Percentiles rank a stretch among this genome's conserved stretches.
These are phyloP conservation scores for Zasmidium angulare DNA, from an alignment of 2,329 filamentous ascomycete genomes.

Conservation along the genomic window DNA sequence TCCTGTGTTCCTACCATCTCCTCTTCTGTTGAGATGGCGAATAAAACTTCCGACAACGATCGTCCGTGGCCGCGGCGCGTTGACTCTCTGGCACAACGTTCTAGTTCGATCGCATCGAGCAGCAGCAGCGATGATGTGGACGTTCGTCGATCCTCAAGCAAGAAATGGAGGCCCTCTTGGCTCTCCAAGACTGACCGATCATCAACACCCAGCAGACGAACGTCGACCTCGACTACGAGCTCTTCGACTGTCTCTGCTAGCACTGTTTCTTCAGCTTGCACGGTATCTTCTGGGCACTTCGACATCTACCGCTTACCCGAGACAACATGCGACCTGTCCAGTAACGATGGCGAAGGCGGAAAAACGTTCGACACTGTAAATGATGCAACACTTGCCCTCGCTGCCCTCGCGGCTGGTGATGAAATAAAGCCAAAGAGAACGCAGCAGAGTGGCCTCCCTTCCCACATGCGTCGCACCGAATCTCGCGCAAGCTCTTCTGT, in stretches of 20 bases:
- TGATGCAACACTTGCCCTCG: background rate
- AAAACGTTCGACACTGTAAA: background rate
- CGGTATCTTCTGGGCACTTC: background rate
- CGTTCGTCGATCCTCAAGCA: background rate
- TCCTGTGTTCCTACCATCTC: no score
- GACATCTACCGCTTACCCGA: background rate
- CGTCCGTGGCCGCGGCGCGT: background rate
- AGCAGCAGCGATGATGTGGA: background rate
- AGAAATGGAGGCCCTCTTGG: conserved; percentile 7
- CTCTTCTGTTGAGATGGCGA: no score
- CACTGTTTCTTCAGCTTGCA: background rate
- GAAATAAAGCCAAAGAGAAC: background rate
- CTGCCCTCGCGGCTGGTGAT: background rate
- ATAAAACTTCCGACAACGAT: background rate
- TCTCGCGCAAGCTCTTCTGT: background rate
- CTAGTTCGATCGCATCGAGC: background rate
- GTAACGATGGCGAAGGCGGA: background rate
- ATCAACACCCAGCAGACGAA: conserved; percentile 3
- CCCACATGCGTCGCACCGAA: background rate
- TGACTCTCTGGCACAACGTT: background rate
- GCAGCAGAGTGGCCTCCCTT: background rate
- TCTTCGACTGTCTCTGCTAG: conserved; percentile 2
- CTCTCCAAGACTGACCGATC: background rate
- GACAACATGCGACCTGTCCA: background rate
- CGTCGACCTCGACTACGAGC: conserved; percentile 2